Percentiles rank a stretch among this genome's conserved stretches.
phyloP scores from a whole-genome alignment of 441 rosid species.

The Caryocar brasiliense region DNA sequence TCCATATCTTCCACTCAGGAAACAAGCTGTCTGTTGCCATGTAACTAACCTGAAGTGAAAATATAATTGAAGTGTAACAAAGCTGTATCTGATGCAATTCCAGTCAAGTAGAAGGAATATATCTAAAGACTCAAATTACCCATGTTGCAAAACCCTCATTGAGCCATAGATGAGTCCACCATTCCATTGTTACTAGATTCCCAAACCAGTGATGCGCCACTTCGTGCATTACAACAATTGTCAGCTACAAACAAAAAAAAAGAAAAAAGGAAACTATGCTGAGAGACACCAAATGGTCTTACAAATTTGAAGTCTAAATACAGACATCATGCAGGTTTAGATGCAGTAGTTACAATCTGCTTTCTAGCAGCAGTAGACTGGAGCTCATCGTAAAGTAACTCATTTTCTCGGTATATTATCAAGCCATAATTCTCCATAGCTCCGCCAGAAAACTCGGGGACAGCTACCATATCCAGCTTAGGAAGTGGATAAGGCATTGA shows the following conservation, averaged over 20 bases:
- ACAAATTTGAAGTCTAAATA: too few relatives aligned
- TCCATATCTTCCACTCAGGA: conserved; percentile 38
- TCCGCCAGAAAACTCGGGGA: conserved; percentile 28
- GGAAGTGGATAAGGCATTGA: conserved; percentile 32
- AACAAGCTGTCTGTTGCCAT: conserved; percentile 23
- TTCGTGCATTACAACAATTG: conserved; percentile 27
- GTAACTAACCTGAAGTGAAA: conserved; percentile 31
- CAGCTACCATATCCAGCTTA: conserved; percentile 28
- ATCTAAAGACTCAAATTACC: conserved; percentile 11
- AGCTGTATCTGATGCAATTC: background rate
- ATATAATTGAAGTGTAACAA: background rate
- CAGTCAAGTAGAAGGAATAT: background rate
- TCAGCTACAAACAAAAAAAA: conserved; percentile 4
- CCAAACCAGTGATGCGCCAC: conserved; percentile 41
- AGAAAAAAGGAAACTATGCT: background rate
- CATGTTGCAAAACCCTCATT: conserved; percentile 39
- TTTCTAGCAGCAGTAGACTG: conserved; percentile 23
- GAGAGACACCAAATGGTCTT: too few relatives aligned
- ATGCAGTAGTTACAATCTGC: conserved; percentile 14
- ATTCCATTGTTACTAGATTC: conserved; percentile 41
- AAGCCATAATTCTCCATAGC: conserved; percentile 40
- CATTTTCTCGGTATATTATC: conserved; percentile 23
- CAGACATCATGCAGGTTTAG: too few relatives aligned
- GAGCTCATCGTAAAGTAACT: conserved; percentile 17
- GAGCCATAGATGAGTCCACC: conserved; percentile 43